Evolutionary conservation across 2,329 filamentous ascomycete genomes (phyloP), one percentile per base, ranked within the genome.

Genomic region (Sclerotinia trifoliorum): DNA sequence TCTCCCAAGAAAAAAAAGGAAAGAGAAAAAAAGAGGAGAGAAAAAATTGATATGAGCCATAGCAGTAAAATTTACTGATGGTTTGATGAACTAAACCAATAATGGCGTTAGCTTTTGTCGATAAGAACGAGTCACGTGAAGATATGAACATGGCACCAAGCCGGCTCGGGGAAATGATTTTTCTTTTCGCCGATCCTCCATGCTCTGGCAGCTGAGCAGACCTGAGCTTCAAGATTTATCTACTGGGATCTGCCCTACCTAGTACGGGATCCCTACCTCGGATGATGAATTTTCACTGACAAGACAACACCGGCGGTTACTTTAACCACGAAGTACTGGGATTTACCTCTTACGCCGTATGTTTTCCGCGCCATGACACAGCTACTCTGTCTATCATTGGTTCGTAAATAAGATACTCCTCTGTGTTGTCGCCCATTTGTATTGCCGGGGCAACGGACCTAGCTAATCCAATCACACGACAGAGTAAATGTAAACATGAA

Each of bases 1-100:
- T 84, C 82, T 82, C 83, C 83, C 83, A 84, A 81, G 80, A 80
- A 80, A 81, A 79, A 80, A 82, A 80, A 80, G 77, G 80, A 80
- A 70, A 70, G 65, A 65, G 39, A 56, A 67, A 54, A 66, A 66
- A 70, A 66, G 69, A 71, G 67, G 35, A 55, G 52, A 65, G 42
- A 68, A 56, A 68, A 56, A 56, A 65, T n/a, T 44, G n/a, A 21
- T 32, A 65, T 56, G 13, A 42, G 13, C 39, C 39, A 29, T 52
- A 17, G 24, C 7, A 54, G 57, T n/a, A 46, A 51, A 32, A 17
- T 39, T 39, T 13, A 19, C 17, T 19, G 51, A 48, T 19, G 32
- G 11, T 8, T 32, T 1, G 17, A 24, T 15, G 39, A 17, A 3
- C 63, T 65, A 65, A 21, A 3, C 51, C 63, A 19, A 13, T 24